Conservation (phyloP, 75 land plant genomes). For the Azolla pinnata region DNA sequence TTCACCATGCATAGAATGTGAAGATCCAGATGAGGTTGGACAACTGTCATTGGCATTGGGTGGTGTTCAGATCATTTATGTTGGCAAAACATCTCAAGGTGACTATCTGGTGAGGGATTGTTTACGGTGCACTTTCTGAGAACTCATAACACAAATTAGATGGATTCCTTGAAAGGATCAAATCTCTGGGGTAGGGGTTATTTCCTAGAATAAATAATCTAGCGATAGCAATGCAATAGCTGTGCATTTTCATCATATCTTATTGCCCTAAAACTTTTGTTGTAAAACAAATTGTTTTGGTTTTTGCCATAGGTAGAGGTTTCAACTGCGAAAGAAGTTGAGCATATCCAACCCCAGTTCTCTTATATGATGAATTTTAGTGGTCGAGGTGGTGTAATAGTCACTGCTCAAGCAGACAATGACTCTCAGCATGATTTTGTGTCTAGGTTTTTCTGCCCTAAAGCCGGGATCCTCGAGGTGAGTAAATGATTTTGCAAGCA, state of each 20-base stretch:
- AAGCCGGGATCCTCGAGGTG: constrained; percentile 32
- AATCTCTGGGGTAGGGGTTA: too few species aligned
- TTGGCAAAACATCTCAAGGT: constrained; percentile 26
- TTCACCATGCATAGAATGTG: constrained; percentile 11
- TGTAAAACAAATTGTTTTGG: too few species aligned
- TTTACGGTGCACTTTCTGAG: too few species aligned
- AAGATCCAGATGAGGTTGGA: constrained; percentile 8
- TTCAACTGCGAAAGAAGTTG: constrained; percentile 19
- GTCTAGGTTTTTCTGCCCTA: constrained; percentile 39
- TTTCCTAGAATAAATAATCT: too few species aligned
- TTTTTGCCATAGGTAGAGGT: constrained; percentile 30
- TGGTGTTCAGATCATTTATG: constrained; percentile 20
- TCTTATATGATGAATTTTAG: constrained; percentile 20
- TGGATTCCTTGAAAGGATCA: too few species aligned
- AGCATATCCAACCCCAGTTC: constrained; percentile 23
- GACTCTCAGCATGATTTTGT: constrained; percentile 24
- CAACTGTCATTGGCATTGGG: constrained; percentile 24
- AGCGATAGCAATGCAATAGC: too few species aligned
- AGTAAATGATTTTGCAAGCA: too few species aligned
- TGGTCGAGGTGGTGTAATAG: constrained; percentile 39
- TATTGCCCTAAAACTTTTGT: too few species aligned
- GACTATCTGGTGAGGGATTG: constrained; percentile 32
- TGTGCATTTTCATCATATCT: too few species aligned
- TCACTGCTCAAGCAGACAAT: constrained; percentile 23
- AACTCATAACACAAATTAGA: too few species aligned